Evolutionary conservation across 768 basidiomycete species (phyloP).

Genomic region (Sistotremastrum niveocremeum): DNA sequence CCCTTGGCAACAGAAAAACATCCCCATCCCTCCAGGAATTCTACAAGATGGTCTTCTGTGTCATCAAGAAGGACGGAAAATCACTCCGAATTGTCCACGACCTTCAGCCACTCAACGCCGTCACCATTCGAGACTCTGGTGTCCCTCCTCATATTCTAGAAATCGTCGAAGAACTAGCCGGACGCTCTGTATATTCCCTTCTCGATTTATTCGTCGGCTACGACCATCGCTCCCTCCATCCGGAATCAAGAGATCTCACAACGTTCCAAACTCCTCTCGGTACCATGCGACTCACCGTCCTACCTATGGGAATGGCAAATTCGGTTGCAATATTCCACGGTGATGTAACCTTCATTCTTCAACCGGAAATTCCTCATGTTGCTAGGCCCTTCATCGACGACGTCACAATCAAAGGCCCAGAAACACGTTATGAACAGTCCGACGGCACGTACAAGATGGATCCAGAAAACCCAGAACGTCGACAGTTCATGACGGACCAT

Average conservation of each 20-base stretch:
- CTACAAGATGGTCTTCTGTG: neutral
- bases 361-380: conserved; percentile 25
- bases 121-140: neutral
- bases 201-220: neutral
- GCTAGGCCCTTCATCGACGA: conserved; percentile 29
- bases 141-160: neutral
- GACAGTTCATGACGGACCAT: conserved; percentile 27
- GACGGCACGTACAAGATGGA: conserved; percentile 22
- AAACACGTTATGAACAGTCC: conserved; percentile 14
- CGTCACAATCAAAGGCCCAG: conserved; percentile 20
- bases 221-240: neutral
- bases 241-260: neutral
- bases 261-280: conserved; percentile 4
- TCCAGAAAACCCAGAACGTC: conserved; percentile 22
- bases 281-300: neutral
- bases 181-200: neutral
- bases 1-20: neutral
- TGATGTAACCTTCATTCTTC: conserved; percentile 23
- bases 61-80: conserved; percentile 2
- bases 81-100: conserved; percentile 1
- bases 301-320: conserved; percentile 2
- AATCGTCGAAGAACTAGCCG: neutral
- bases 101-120: neutral
- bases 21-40: neutral
- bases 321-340: conserved; percentile 24